phyloP scores from a whole-genome alignment of 2,329 filamentous ascomycete genomes.

The Alternaria metachromatica region DNA sequence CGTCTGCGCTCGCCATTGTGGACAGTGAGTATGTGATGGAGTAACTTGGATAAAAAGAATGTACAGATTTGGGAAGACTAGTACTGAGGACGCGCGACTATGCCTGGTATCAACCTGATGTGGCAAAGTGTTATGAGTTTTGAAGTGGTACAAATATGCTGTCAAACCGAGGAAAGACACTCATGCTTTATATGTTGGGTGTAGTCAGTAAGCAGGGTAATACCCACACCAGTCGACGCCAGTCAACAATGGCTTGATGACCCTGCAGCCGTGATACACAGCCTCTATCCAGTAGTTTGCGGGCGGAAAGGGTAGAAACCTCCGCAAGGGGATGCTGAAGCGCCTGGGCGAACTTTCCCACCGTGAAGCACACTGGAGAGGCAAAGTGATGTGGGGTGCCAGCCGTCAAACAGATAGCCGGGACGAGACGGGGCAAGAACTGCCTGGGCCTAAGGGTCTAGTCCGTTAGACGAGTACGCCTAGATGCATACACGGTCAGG shows the following conservation, averaged over 20 bases:
- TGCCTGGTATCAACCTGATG: background rate
- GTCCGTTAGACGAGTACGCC: slow-evolving; percentile 5
- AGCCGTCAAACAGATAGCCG: background rate
- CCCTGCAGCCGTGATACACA: slow-evolving; percentile 12
- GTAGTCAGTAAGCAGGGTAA: background rate
- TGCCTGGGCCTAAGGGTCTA: background rate
- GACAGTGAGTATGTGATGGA: background rate
- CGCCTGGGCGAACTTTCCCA: slow-evolving; percentile 1
- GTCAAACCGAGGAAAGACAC: background rate
- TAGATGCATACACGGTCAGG: slow-evolving; percentile 13
- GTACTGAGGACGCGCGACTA: background rate
- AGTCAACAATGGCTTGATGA: slow-evolving; percentile 11
- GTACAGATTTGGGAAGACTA: background rate
- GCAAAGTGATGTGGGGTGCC: background rate
- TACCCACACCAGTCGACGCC: background rate
- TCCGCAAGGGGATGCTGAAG: background rate
- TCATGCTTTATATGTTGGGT: slow-evolving; percentile 15
- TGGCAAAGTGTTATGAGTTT: background rate
- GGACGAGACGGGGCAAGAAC: background rate
- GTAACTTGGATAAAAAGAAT: background rate
- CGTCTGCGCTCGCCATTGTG: slow-evolving; percentile 39
- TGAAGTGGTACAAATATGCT: background rate
- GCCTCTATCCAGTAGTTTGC: slow-evolving; percentile 9
- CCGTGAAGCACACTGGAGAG: slow-evolving; percentile 1
- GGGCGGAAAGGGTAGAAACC: background rate